A percentile compares a stretch with the other conserved stretches of the same genome.
Conservation (phyloP, 164 flowering plant species). For the Malania oleifera region DNA sequence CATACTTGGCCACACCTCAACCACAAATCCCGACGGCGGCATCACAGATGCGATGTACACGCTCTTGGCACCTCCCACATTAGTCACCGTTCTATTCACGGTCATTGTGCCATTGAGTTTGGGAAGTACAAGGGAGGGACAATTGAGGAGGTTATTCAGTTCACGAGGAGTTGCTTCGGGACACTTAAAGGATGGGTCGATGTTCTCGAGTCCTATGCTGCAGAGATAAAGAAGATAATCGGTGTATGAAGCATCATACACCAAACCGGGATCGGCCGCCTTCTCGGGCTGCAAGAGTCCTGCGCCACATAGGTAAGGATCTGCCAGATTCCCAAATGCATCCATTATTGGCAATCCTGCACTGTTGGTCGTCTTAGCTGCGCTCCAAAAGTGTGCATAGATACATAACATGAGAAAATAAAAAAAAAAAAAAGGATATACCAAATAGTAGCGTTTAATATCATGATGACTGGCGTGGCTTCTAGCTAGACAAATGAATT, state of each 20-base stretch:
- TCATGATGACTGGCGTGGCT: too few relatives aligned
- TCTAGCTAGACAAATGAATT: too few relatives aligned
- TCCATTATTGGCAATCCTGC: too few relatives aligned
- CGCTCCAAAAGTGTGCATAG: too few relatives aligned
- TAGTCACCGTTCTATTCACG: constrained; percentile 52
- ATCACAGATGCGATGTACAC: too few relatives aligned
- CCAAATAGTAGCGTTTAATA: too few relatives aligned
- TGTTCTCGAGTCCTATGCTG: constrained; percentile 25
- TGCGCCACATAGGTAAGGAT: constrained; percentile 60
- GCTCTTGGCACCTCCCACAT: constrained; percentile 42
- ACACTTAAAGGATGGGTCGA: constrained; percentile 45
- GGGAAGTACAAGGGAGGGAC: constrained; percentile 30
- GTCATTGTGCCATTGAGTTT: constrained; percentile 17
- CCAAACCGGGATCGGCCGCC: constrained; percentile 61
- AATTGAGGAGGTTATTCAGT: constrained; percentile 71
- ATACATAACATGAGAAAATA: too few relatives aligned
- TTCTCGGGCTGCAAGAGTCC: constrained; percentile 65
- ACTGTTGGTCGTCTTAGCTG: constrained; percentile 29
- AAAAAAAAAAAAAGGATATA: too few relatives aligned
- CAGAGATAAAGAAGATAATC: constrained; percentile 59
- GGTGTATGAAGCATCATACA: constrained; percentile 43
- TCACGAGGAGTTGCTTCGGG: constrained; percentile 28
- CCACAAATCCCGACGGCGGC: too few relatives aligned
- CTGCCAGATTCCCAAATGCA: too few relatives aligned
- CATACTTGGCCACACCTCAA: too few relatives aligned